phyloP scores from a whole-genome alignment of 345 rosid species.

The Schrenkiella parvula region DNA sequence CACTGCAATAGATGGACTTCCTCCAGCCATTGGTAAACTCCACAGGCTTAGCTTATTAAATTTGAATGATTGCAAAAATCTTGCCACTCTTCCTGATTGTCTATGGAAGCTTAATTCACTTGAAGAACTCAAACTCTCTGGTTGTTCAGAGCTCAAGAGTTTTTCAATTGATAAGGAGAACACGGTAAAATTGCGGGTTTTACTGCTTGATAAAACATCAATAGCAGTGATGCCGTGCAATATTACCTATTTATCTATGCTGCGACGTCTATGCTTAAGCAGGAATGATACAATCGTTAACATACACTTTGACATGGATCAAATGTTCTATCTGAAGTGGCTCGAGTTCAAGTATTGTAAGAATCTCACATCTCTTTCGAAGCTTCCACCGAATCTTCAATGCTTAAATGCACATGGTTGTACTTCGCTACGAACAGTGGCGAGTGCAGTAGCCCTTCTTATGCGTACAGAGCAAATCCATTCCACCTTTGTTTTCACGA shows the following conservation, averaged over 20 bases:
- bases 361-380: slow-evolving; percentile 10
- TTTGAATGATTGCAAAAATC: slow-evolving; percentile 5
- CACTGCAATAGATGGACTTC: slow-evolving; percentile 19
- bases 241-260: background rate
- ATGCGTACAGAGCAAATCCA: background rate
- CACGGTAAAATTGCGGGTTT: background rate
- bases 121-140: slow-evolving; percentile 19
- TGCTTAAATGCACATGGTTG: slow-evolving; percentile 24
- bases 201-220: slow-evolving; percentile 17
- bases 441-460: background rate
- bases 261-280: slow-evolving; percentile 22
- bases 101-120: slow-evolving; percentile 5
- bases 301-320: background rate
- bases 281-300: background rate
- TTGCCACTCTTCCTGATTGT: background rate
- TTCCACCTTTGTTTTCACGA: background rate
- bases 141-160: background rate
- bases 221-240: background rate
- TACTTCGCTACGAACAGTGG: background rate
- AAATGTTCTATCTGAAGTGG: slow-evolving; percentile 7
- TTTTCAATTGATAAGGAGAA: background rate
- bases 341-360: slow-evolving; percentile 16
- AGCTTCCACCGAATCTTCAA: slow-evolving; percentile 23
- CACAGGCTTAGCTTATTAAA: background rate
- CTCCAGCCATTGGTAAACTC: slow-evolving; percentile 7